Evolutionary conservation across 208 protist genomes (phyloP).

Genomic region (Acanthamoeba lenticulata): DNA sequence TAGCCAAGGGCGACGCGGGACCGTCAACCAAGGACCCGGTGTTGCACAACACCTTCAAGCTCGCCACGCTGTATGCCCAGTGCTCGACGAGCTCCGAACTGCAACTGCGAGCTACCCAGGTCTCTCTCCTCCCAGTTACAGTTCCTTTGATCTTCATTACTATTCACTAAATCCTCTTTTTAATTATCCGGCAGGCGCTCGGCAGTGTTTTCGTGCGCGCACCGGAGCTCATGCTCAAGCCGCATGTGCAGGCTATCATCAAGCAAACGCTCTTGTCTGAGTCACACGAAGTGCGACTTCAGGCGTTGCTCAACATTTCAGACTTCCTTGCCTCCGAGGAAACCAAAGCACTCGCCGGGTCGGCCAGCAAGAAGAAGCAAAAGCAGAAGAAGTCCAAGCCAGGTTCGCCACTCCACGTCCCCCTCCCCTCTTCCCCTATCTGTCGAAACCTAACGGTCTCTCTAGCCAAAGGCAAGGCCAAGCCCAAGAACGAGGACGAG

Average conservation of each 20-base stretch:
- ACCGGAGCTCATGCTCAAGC: slow-evolving; percentile 61
- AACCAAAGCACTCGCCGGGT: neutral
- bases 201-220: slow-evolving; percentile 45
- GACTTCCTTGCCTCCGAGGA: slow-evolving; percentile 53
- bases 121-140: neutral
- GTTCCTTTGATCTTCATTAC: too few species aligned
- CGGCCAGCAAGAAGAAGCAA: neutral
- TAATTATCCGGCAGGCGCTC: neutral
- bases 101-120: slow-evolving; percentile 21
- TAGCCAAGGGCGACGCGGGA: neutral
- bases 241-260: slow-evolving; percentile 32
- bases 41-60: slow-evolving; percentile 6
- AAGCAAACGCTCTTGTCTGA: slow-evolving; percentile 4
- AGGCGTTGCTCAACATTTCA: slow-evolving; percentile 46
- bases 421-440: neutral
- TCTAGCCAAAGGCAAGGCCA: slow-evolving; percentile 2
- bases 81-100: slow-evolving; percentile 34
- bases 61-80: slow-evolving; percentile 3
- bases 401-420: neutral
- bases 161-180: too few species aligned
- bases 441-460: neutral
- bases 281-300: slow-evolving; percentile 29
- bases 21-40: neutral
- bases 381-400: neutral
- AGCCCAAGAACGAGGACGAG: neutral